Evolutionary conservation across 352 stramenopile species (phyloP).

Genomic region (Plasmopara muralis): DNA sequence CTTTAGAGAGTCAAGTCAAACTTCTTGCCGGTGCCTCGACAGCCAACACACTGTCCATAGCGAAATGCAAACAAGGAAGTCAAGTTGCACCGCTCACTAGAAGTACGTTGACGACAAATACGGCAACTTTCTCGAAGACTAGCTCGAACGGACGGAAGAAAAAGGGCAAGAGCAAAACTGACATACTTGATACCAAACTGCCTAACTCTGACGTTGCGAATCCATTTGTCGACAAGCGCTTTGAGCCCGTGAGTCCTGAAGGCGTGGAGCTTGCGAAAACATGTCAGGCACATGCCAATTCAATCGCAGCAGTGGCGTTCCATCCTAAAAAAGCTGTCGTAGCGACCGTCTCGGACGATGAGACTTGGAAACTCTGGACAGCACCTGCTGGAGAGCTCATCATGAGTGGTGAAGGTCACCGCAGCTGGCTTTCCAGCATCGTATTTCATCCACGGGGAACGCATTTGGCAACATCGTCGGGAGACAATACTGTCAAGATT

Average conservation of each 20-base stretch:
- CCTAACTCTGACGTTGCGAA: conserved; percentile 57
- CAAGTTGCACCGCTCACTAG: conserved; percentile 21
- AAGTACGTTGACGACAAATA: not conserved
- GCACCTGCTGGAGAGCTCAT: conserved; percentile 90
- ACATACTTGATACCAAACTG: conserved; percentile 47
- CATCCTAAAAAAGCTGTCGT: conserved; percentile 90
- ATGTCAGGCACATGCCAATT: conserved; percentile 88
- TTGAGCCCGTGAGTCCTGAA: conserved; percentile 57
- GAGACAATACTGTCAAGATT: conserved; percentile 92
- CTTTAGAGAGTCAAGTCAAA: conserved; percentile 85
- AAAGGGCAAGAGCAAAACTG: conserved; percentile 33
- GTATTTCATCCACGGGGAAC: conserved; percentile 89
- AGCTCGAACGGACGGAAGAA: conserved; percentile 29
- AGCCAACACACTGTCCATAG: conserved; percentile 1
- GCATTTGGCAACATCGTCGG: conserved; percentile 87
- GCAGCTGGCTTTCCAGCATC: conserved; percentile 87
- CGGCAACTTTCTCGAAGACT: conserved; percentile 9
- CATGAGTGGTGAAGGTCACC: conserved; percentile 92
- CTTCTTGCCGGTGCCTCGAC: conserved; percentile 17
- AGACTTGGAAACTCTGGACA: conserved; percentile 94
- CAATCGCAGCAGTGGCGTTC: conserved; percentile 85
- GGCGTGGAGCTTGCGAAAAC: conserved; percentile 82
- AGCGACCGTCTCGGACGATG: conserved; percentile 91
- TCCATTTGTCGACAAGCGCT: conserved; percentile 65
- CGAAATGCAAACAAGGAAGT: conserved; percentile 24